These are phyloP conservation scores for Tuber umbilicatum DNA, from an alignment of 495 filamentous ascomycete species.

Conservation along the genomic window DNA sequence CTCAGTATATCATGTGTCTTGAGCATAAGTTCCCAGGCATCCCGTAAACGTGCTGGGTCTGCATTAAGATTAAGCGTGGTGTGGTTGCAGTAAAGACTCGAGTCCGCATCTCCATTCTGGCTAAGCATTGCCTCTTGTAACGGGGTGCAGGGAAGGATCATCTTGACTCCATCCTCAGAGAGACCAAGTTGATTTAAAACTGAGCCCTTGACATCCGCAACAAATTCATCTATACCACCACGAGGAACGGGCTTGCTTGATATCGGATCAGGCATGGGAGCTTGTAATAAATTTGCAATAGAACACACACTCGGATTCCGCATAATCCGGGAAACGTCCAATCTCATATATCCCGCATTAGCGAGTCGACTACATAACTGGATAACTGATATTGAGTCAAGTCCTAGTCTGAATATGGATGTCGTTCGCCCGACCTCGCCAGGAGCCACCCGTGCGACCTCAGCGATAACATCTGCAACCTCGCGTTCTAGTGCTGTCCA, in stretches of 20 bases:
- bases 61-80: conserved; percentile 49
- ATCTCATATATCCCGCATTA: conserved; percentile 43
- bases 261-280: background rate
- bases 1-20: conserved; percentile 56
- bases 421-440: conserved; percentile 47
- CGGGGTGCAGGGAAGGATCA: conserved; percentile 69
- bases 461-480: conserved; percentile 50
- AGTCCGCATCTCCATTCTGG: conserved; percentile 43
- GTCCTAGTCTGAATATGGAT: conserved; percentile 59
- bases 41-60: conserved; percentile 44
- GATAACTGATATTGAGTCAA: conserved; percentile 80
- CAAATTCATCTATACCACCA: conserved; percentile 42
- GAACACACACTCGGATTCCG: conserved; percentile 54
- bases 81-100: conserved; percentile 52
- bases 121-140: conserved; percentile 76
- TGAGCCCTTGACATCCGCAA: conserved; percentile 40
- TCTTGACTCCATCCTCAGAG: conserved; percentile 45
- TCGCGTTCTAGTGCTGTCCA: conserved; percentile 45
- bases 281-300: conserved; percentile 46
- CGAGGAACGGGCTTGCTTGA: conserved; percentile 13
- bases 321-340: conserved; percentile 60
- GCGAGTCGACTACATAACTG: conserved; percentile 53
- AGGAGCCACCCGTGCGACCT: conserved; percentile 48
- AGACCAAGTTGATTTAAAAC: conserved; percentile 42
- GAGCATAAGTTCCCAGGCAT: conserved; percentile 49